Percentiles rank a stretch among this genome's conserved stretches.
These are phyloP conservation scores for Pyricularia grisea DNA, from an alignment of 2,329 filamentous ascomycete species.

Conservation along the genomic window DNA sequence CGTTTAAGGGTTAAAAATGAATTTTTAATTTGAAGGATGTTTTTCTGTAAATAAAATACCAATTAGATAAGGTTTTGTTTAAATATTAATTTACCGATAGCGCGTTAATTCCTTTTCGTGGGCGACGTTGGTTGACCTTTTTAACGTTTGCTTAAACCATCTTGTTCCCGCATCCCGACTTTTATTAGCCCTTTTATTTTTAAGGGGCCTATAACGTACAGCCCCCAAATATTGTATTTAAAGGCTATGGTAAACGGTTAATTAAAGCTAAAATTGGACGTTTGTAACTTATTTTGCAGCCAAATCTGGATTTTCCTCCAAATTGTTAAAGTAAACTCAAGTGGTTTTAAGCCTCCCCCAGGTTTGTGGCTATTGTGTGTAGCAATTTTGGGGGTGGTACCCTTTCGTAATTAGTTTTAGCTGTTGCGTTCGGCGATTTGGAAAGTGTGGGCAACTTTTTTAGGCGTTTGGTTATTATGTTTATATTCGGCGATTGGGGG, in stretches of 20 bases:
- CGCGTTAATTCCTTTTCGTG: background rate
- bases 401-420: no score
- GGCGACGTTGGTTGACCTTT: background rate
- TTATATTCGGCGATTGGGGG: no score
- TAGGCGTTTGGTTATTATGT: no score
- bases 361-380: no score
- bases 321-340: background rate
- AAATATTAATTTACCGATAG: background rate
- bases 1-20: no score
- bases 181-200: background rate
- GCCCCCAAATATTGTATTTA: no score
- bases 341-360: no score
- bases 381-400: no score
- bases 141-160: background rate
- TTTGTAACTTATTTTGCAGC: background rate
- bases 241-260: background rate
- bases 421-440: no score
- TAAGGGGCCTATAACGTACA: background rate
- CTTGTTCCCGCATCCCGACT: background rate
- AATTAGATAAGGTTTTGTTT: background rate
- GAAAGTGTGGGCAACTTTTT: no score
- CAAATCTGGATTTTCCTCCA: background rate
- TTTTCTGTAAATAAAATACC: background rate
- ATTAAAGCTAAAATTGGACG: background rate
- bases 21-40: background rate